A percentile compares a stretch with the other conserved stretches of the same genome.
Conservation (phyloP, 495 filamentous ascomycete species). For the Cetradonia linearis region DNA sequence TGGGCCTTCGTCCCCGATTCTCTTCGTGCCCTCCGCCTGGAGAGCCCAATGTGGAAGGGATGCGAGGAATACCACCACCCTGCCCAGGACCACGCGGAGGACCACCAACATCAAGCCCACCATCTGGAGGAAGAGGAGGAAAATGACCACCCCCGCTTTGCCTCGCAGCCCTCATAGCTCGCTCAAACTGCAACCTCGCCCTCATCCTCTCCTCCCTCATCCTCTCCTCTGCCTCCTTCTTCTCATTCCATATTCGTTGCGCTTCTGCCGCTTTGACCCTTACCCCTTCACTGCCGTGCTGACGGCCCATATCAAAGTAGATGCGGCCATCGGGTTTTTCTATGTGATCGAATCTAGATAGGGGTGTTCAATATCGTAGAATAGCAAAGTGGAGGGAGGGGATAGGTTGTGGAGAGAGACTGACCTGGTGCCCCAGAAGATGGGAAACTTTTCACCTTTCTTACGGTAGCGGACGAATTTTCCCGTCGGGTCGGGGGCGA, state of each 20-base stretch:
- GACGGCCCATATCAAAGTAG: accelerated
- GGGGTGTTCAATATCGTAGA: neutral
- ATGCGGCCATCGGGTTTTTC: neutral
- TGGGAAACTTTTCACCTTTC: neutral
- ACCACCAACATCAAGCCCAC: neutral
- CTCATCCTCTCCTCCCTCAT: conserved; percentile 3
- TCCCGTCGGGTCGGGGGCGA: neutral
- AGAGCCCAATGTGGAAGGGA: too few species aligned
- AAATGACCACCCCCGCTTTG: conserved; percentile 1
- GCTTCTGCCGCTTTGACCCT: neutral
- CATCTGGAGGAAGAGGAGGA: neutral
- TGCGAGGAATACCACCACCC: too few species aligned
- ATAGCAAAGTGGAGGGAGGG: neutral
- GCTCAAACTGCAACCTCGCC: too few species aligned
- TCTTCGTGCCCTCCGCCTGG: too few species aligned
- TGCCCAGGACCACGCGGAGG: too few species aligned
- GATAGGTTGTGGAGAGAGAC: neutral
- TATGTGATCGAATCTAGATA: neutral
- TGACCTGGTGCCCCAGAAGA: neutral
- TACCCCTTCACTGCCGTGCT: neutral
- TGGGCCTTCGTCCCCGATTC: too few species aligned
- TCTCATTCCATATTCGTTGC: neutral
- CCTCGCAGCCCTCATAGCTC: neutral
- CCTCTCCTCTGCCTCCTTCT: neutral
- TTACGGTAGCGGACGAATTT: neutral